A percentile compares a stretch with the other conserved stretches of the same genome.
phyloP scores from a whole-genome alignment of 2,329 filamentous ascomycete genomes.

The Calonectria pseudoreteaudii region DNA sequence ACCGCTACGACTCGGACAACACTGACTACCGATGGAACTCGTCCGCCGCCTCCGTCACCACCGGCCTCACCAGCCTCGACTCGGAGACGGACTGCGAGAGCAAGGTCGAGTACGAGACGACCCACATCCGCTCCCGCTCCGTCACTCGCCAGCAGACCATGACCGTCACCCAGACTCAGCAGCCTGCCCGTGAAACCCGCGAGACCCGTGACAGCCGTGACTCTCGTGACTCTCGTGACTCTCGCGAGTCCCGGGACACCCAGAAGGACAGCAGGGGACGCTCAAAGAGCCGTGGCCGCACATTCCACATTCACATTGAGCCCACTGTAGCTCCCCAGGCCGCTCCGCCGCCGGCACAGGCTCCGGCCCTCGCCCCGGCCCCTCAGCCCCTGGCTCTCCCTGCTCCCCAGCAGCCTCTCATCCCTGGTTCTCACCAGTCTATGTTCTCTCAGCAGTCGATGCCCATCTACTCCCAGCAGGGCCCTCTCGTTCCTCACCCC shows the following conservation, averaged over 20 bases:
- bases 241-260: slow-evolving; percentile 27
- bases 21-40: slow-evolving; percentile 39
- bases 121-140: slow-evolving; percentile 33
- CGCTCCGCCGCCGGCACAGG: not conserved
- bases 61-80: slow-evolving; percentile 39
- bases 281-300: slow-evolving; percentile 42
- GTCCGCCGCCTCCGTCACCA: slow-evolving; percentile 37
- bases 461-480: slow-evolving; percentile 27
- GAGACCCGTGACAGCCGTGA: not conserved
- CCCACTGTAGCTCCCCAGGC: slow-evolving; percentile 29
- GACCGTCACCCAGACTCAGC: slow-evolving; percentile 20
- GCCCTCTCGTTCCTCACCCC: slow-evolving; percentile 13
- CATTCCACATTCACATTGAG: slow-evolving; percentile 45
- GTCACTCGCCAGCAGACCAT: slow-evolving; percentile 31
- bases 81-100: slow-evolving; percentile 31
- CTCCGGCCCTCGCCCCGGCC: slow-evolving; percentile 13
- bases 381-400: not conserved
- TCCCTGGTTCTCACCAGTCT: slow-evolving; percentile 12
- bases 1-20: slow-evolving; percentile 39
- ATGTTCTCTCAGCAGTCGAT: slow-evolving; percentile 15
- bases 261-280: slow-evolving; percentile 34
- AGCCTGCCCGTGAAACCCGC: slow-evolving; percentile 12
- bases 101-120: slow-evolving; percentile 29
- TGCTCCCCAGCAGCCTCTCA: slow-evolving; percentile 1
- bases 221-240: not conserved